phyloP scores from a whole-genome alignment of 306 rosid species.

The Sindora glabra region DNA sequence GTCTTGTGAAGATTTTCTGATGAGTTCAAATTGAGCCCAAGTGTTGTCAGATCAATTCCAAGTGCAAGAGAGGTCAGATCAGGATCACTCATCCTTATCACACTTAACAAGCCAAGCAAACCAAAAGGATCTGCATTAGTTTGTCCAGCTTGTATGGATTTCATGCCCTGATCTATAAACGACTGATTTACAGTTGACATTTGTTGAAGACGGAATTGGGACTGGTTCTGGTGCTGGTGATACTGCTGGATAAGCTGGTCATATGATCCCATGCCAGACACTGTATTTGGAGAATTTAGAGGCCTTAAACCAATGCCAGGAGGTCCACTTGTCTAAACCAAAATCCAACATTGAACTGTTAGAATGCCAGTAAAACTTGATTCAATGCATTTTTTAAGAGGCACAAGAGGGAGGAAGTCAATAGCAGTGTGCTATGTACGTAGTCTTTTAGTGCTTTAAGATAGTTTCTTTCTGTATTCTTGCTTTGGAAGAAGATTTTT shows the following conservation, averaged over 20 bases:
- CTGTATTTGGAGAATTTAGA: conserved; percentile 65
- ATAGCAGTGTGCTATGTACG: too few species aligned
- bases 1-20: conserved; percentile 91
- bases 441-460: too few species aligned
- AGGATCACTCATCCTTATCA: conserved; percentile 87
- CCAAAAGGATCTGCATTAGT: conserved; percentile 80
- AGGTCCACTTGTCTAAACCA: conserved; percentile 75
- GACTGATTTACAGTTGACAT: conserved; percentile 78
- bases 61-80: conserved; percentile 90
- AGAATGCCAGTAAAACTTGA: conserved; percentile 12
- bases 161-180: conserved; percentile 77
- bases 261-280: conserved; percentile 81
- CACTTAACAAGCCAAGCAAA: conserved; percentile 86
- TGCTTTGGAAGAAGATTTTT: too few species aligned
- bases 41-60: conserved; percentile 89
- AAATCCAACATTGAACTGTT: not conserved
- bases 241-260: conserved; percentile 89
- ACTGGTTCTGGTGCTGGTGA: conserved; percentile 75
- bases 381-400: not conserved
- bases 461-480: too few species aligned
- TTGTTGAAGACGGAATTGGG: conserved; percentile 84
- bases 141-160: conserved; percentile 65
- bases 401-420: too few species aligned
- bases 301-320: conserved; percentile 96
- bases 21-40: conserved; percentile 90